Base-by-base conservation (phyloP, 2,329 filamentous ascomycete genomes). In the Penicillium sp. region DNA sequence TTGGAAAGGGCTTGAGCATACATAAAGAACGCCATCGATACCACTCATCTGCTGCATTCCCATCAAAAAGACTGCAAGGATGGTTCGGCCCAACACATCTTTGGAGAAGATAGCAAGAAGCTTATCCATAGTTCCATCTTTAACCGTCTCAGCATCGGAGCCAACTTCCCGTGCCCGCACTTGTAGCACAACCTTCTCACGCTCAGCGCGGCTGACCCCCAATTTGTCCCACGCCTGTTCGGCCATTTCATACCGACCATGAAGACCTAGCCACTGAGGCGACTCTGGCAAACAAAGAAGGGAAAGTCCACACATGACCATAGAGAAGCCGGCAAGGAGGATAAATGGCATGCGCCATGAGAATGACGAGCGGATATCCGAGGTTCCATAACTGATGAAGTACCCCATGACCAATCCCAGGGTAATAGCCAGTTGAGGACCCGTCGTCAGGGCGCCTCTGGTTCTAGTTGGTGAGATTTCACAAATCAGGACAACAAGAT, bases 1-100 rank as follows among this genome's bases (percentile, higher is more conserved):
- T 12, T 40, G 25, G 19, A 9, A 19, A 13, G 27, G 23, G 5
- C 3, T 19, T 6, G 6, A 17, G 3, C 25, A 9, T 67, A 84
- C 83, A 57, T 86, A 87, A 25, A 86, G 75, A 6, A 88, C 80
- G 0, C 82, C 85, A 61, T 88, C 86, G 50, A 88, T 87, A 0
- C 86, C 85, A 29, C 78, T 82, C 0, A 87, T 72, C 63, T 88
- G 86, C 33, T 84, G 78, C 77, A 86, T 84, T 2, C 77, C 80
- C 68, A 87, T 80, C 52, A 86, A 69, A 59, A 86, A 86, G 0
- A 84, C 74, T 0, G 80, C 84, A 19, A 87, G 70, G 0, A 77
- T 69, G 0, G 82, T 85, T 3, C 79, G 75, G 5, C 73, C 72
- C 21, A 81, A 75, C 15, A 80, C 81, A 12, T 78, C 76, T 46